Percentiles rank a stretch among this genome's conserved stretches.
phyloP scores from a whole-genome alignment of 83 land plant genomes.

The Picea mariana region DNA sequence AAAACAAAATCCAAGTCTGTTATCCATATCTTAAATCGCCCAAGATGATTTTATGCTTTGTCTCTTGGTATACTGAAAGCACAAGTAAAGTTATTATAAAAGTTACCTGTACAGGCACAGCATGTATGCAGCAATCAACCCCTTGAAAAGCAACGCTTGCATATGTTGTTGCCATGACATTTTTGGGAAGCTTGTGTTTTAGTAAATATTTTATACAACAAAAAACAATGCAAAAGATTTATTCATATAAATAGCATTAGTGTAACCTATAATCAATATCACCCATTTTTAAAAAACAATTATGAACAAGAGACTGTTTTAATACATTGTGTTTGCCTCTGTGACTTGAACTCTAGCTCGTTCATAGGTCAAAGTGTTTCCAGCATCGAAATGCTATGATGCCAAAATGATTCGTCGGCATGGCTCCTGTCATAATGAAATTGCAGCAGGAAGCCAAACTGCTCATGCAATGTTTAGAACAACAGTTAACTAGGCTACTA shows the following conservation, averaged over 20 bases:
- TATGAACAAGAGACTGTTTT: too few species aligned
- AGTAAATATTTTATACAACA: slow-evolving; percentile 79
- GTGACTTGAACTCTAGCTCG: too few species aligned
- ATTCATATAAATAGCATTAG: neutral
- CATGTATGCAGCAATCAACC: slow-evolving; percentile 89
- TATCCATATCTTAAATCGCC: neutral
- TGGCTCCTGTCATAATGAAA: too few species aligned
- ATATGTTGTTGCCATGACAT: slow-evolving; percentile 82
- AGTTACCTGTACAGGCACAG: slow-evolving; percentile 87
- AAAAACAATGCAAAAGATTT: neutral
- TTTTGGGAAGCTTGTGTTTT: slow-evolving; percentile 66
- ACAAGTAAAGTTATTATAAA: slow-evolving; percentile 3
- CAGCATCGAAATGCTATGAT: too few species aligned
- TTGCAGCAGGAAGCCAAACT: too few species aligned
- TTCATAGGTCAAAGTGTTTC: too few species aligned
- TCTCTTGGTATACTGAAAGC: neutral
- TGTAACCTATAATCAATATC: neutral
- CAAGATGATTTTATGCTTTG: neutral
- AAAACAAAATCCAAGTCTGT: neutral
- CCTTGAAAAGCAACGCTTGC: slow-evolving; percentile 67
- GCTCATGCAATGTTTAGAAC: too few species aligned
- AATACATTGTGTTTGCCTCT: too few species aligned
- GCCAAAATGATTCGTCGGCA: too few species aligned
- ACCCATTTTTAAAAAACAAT: too few species aligned
- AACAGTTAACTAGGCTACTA: too few species aligned